phyloP scores from a whole-genome alignment of 2,329 filamentous ascomycete genomes.

The Gnomoniopsis sp. region DNA sequence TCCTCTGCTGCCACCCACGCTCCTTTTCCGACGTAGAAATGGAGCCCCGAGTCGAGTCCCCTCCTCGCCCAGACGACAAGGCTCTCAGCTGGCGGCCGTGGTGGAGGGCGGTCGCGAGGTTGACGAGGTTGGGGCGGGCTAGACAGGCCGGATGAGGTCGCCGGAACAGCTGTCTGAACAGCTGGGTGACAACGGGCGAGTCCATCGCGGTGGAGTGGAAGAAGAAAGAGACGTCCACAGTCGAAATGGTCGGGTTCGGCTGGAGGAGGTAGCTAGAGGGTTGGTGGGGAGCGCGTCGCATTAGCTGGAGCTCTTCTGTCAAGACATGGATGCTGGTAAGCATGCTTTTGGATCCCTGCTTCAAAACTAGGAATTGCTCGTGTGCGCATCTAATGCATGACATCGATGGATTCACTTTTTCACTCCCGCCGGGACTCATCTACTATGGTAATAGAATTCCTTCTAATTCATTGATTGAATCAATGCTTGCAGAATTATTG shows the following conservation, averaged over 20 bases:
- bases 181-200: constrained; percentile 69
- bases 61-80: constrained; percentile 19
- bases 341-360: too few relatives aligned
- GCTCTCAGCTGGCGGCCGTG: constrained; percentile 34
- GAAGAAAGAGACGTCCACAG: not conserved
- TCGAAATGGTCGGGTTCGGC: too few relatives aligned
- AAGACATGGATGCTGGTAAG: too few relatives aligned
- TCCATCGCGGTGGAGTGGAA: constrained; percentile 58
- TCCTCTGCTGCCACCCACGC: constrained; percentile 83
- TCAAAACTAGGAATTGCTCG: too few relatives aligned
- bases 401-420: too few relatives aligned
- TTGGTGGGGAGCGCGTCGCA: not conserved
- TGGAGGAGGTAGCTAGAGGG: not conserved
- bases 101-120: constrained; percentile 35
- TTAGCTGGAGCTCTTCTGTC: not conserved
- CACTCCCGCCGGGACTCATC: too few relatives aligned
- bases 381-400: too few relatives aligned
- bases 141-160: constrained; percentile 59
- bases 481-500: too few relatives aligned
- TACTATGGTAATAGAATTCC: too few relatives aligned
- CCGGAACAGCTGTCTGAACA: constrained; percentile 83
- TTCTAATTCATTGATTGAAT: too few relatives aligned
- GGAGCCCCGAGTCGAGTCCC: constrained; percentile 22
- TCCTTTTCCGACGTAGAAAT: constrained; percentile 43
- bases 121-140: constrained; percentile 41